These are phyloP conservation scores for Colletotrichum neosansevieriae DNA, from an alignment of 2,329 filamentous ascomycete species.

Conservation along the genomic window DNA sequence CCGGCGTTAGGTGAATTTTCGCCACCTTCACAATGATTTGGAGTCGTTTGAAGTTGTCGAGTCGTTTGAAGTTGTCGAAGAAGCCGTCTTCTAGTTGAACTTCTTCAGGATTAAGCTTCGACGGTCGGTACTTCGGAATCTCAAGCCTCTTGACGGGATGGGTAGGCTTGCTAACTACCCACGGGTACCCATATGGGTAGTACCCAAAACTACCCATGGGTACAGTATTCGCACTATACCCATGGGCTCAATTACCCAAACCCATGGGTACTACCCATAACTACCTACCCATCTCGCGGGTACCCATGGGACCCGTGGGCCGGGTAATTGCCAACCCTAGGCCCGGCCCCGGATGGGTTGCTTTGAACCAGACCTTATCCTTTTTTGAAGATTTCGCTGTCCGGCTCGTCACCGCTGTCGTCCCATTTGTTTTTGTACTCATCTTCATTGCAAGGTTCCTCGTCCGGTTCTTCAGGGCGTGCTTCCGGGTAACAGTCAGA, in stretches of 20 bases:
- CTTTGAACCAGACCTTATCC: slow-evolving; percentile 45
- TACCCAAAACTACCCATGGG: too few species aligned
- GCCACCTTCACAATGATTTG: slow-evolving; percentile 75
- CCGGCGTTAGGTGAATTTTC: slow-evolving; percentile 70
- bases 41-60: slow-evolving; percentile 51
- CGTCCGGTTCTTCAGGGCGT: slow-evolving; percentile 45
- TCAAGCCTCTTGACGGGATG: slow-evolving; percentile 43
- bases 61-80: slow-evolving; percentile 46
- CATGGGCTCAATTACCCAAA: too few species aligned
- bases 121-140: background rate
- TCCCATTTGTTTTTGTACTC: slow-evolving; percentile 38
- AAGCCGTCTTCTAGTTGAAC: slow-evolving; percentile 47
- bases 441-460: slow-evolving; percentile 40
- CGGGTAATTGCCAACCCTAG: too few species aligned
- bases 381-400: too few species aligned
- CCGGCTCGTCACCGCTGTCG: slow-evolving; percentile 38
- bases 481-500: slow-evolving; percentile 39
- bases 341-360: too few species aligned
- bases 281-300: too few species aligned
- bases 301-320: too few species aligned
- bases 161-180: too few species aligned
- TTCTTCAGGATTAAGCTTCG: slow-evolving; percentile 33
- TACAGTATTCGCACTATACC: too few species aligned
- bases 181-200: too few species aligned
- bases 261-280: too few species aligned